Conservation (phyloP, 176 grass and related monocot genomes). For the Thalia dealbata region DNA sequence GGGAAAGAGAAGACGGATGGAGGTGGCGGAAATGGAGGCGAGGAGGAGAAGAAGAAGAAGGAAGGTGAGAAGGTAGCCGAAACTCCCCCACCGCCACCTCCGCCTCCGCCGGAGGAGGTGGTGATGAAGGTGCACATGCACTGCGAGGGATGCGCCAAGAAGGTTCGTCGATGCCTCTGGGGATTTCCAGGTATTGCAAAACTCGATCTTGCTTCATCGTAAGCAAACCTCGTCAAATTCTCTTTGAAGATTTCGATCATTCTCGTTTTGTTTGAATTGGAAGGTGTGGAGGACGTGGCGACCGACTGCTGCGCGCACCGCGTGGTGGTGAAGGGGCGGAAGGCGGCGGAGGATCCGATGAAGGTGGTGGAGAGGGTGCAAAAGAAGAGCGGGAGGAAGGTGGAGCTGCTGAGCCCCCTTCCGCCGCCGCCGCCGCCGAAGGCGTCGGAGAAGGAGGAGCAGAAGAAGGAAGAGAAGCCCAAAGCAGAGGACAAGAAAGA, state of each 20-base stretch:
- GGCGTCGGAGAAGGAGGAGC: background rate
- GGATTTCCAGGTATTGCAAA: slow-evolving; percentile 42
- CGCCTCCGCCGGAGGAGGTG: slow-evolving; percentile 47
- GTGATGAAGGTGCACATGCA: slow-evolving; percentile 59
- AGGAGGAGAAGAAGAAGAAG: background rate
- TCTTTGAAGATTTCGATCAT: background rate
- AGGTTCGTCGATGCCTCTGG: slow-evolving; percentile 37
- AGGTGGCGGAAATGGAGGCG: slow-evolving; percentile 6
- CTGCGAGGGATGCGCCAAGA: slow-evolving; percentile 48
- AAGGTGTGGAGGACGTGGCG: background rate
- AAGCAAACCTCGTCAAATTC: background rate
- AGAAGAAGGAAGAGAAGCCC: slow-evolving; percentile 8
- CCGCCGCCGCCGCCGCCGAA: background rate
- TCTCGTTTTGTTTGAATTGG: background rate
- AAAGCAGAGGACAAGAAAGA: slow-evolving; percentile 40
- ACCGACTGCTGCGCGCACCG: background rate
- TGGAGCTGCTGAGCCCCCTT: background rate
- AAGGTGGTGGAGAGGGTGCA: slow-evolving; percentile 14
- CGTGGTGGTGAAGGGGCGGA: slow-evolving; percentile 15
- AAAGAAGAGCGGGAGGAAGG: slow-evolving; percentile 2
- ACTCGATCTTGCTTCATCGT: background rate
- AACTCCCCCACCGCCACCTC: background rate
- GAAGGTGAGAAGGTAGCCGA: background rate
- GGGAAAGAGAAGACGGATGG: background rate
- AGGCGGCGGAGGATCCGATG: slow-evolving; percentile 17